Conservation (phyloP, 2,329 filamentous ascomycete genomes). For the Ophiostoma australiae region DNA sequence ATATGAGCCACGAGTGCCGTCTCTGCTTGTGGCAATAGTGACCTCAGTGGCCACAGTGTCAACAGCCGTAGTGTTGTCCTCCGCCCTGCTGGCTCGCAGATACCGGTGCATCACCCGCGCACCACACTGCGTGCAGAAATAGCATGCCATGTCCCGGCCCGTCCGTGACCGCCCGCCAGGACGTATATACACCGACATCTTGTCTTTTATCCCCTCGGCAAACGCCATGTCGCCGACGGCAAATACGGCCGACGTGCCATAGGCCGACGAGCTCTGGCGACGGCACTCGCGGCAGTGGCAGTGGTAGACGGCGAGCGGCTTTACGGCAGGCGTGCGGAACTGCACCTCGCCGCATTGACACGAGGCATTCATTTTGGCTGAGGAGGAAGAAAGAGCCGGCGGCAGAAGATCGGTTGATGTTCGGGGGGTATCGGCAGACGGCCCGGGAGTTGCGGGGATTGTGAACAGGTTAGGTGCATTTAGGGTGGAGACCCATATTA, state of each 20-base stretch:
- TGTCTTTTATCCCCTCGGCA: conserved; percentile 13
- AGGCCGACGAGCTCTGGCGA: conserved; percentile 54
- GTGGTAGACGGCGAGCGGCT: conserved; percentile 54
- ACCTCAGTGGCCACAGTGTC: too few species aligned
- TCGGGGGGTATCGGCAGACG: conserved; percentile 4
- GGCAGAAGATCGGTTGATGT: conserved; percentile 10
- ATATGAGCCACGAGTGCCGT: neutral
- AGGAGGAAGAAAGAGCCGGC: neutral
- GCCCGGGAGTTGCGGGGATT: conserved; percentile 2
- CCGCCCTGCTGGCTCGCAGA: neutral
- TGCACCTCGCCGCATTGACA: conserved; percentile 61
- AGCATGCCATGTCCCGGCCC: conserved; percentile 26
- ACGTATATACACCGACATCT: conserved; percentile 19
- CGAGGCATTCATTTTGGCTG: conserved; percentile 47
- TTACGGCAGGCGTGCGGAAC: conserved; percentile 57
- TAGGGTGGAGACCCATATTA: neutral
- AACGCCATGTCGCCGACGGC: conserved; percentile 20
- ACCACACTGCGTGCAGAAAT: conserved; percentile 37
- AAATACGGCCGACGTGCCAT: conserved; percentile 27
- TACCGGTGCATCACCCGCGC: conserved; percentile 43
- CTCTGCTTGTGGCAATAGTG: neutral
- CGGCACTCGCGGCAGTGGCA: conserved; percentile 66
- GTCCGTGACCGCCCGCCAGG: neutral
- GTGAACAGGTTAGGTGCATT: neutral
- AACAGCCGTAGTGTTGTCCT: neutral